Base-by-base conservation (phyloP, 2,329 filamentous ascomycete genomes). In the Corynespora cassiicola region DNA sequence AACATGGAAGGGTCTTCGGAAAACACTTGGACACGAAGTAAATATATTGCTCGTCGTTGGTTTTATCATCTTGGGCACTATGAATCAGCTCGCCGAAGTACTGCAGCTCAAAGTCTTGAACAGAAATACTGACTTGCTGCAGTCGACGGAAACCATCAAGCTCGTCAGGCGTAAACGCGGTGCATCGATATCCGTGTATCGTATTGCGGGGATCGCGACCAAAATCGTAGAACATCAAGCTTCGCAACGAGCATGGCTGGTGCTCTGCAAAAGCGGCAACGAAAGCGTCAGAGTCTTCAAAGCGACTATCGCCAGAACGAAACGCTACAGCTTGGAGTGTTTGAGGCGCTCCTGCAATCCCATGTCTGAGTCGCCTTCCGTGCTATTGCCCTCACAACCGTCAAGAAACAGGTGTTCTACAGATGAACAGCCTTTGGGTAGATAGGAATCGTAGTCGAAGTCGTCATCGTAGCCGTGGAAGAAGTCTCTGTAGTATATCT, bases 361-460 rank as follows among this genome's bases (percentile, higher is more conserved):
- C 21, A 3, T 11, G 1, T 12, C 22, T 19, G 16, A 36, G 39
- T 3, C 6, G 9, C 9, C 29, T 15, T 9, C n/a, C 10, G 6
- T 40, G n/a, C n/a, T n/a, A n/a, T n/a, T n/a, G n/a, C n/a, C 29
- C 18, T 31, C 33, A 9, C 35, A 39, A 34, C 35, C 33, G n/a
- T 50, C 44, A 9, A 50, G 14, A n/a, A 39, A 50, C 7, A 47
- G 34, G 21, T 47, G 37, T 31, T 45, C 43, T 15, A 44, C 32
- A 10, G 33, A 34, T n/a, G 39, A 37, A 10, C 26, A 31, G 6
- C 21, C 19, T 4, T 16, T 4, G 2, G 41, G 38, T 18, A 30
- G 17, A 11, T 12, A 17, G 2, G 7, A 10, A 2, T 14, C 26
- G 17, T 29, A 50, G 5, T 41, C 23, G 6, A 20, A 37, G 1